Conservation (phyloP, 2,329 filamentous ascomycete genomes). For the Alternaria metachromatica region DNA sequence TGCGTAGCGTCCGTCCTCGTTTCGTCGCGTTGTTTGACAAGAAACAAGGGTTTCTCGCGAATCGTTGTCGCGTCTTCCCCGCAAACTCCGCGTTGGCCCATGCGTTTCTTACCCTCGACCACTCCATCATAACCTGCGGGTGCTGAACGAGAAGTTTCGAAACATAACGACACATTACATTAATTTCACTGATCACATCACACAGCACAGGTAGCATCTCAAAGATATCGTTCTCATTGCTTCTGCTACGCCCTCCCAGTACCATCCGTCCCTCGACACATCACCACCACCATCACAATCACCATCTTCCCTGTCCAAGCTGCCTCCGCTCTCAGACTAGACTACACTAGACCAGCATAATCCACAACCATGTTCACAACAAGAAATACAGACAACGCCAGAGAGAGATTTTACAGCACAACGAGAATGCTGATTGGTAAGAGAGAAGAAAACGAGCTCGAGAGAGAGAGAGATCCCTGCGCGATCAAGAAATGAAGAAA, state of each 20-base stretch:
- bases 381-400: conserved; percentile 18
- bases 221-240: conserved; percentile 19
- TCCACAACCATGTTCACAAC: conserved; percentile 11
- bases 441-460: neutral
- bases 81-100: conserved; percentile 14
- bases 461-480: neutral
- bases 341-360: neutral
- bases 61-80: conserved; percentile 16
- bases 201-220: neutral
- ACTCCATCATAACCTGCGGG: neutral
- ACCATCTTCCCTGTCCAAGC: neutral
- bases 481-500: conserved; percentile 8
- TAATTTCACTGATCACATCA: neutral
- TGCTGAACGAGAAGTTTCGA: neutral
- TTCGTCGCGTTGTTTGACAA: neutral
- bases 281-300: neutral
- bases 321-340: conserved; percentile 9
- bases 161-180: neutral
- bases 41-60: neutral
- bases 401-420: conserved; percentile 16
- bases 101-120: neutral
- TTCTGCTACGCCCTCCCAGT: conserved; percentile 2
- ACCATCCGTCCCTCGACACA: neutral
- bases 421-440: conserved; percentile 5
- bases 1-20: neutral